A percentile compares a stretch with the other conserved stretches of the same genome.
These are phyloP conservation scores for Hippophae rhamnoides DNA, from an alignment of 306 rosid genomes.

Conservation along the genomic window DNA sequence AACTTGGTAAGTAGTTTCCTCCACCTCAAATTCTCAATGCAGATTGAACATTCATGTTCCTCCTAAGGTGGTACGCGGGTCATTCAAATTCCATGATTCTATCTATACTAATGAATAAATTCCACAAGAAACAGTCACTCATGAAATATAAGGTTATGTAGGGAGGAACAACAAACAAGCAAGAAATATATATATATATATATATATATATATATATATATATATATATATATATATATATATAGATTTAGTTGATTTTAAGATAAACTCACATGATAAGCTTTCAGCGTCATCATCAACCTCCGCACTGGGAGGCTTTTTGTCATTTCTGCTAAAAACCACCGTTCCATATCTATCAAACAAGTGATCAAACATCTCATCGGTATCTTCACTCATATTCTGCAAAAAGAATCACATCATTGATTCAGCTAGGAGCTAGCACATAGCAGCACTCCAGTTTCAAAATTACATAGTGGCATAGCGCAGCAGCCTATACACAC, in stretches of 20 bases:
- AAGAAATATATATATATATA: too few relatives aligned
- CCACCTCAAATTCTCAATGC: too few relatives aligned
- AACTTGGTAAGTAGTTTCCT: too few relatives aligned
- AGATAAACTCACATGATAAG: constrained; percentile 67
- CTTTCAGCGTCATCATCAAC: constrained; percentile 88
- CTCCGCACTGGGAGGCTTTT: constrained; percentile 57
- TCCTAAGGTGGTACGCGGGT: too few relatives aligned
- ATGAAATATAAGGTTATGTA: too few relatives aligned
- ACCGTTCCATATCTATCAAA: constrained; percentile 76
- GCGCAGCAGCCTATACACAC: not conserved
- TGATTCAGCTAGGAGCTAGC: constrained; percentile 1
- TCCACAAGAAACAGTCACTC: too few relatives aligned
- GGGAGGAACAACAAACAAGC: too few relatives aligned
- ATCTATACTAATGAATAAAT: too few relatives aligned
- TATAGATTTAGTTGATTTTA: not conserved
- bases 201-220: too few relatives aligned
- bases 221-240: too few relatives aligned
- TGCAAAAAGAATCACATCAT: constrained; percentile 30
- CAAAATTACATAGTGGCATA: not conserved
- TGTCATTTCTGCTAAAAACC: constrained; percentile 55
- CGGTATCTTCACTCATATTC: constrained; percentile 63
- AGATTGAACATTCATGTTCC: too few relatives aligned
- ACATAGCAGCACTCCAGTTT: constrained; percentile 1
- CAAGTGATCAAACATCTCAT: constrained; percentile 79
- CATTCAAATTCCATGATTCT: too few relatives aligned